A percentile compares a stretch with the other conserved stretches of the same genome.
phyloP scores from a whole-genome alignment of 805 yeast species.

The Saturnispora hagleri region DNA sequence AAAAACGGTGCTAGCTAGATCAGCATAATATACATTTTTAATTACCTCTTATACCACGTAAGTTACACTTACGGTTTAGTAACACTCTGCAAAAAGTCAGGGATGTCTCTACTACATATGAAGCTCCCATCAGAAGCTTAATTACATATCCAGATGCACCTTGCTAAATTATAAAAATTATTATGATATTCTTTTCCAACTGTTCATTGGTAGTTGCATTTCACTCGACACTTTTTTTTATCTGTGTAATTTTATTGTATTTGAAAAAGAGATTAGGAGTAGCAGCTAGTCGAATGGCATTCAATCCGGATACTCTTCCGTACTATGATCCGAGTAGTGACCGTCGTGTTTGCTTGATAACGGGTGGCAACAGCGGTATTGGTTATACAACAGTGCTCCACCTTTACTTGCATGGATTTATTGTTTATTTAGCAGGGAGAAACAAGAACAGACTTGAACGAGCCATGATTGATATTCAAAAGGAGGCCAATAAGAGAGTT shows the following conservation, averaged over 20 bases:
- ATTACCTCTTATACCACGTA: too few relatives aligned
- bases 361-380: constrained; percentile 77
- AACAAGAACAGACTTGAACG: constrained; percentile 44
- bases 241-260: not conserved
- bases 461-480: constrained; percentile 46
- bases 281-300: not conserved
- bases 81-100: too few relatives aligned
- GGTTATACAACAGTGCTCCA: constrained; percentile 74
- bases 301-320: constrained; percentile 45
- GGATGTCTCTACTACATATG: too few relatives aligned
- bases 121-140: too few relatives aligned
- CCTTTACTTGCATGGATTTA: constrained; percentile 69
- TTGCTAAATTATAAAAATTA: too few relatives aligned
- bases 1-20: too few relatives aligned
- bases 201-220: not conserved
- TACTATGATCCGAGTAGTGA: constrained; percentile 47
- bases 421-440: constrained; percentile 69
- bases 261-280: not conserved
- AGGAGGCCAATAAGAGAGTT: constrained; percentile 39
- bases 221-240: not conserved
- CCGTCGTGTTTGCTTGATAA: constrained; percentile 59
- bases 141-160: too few relatives aligned
- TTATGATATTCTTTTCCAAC: not conserved
- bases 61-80: too few relatives aligned
- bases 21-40: too few relatives aligned